These are phyloP conservation scores for Diaporthe helianthi DNA, from an alignment of 2,329 filamentous ascomycete species.

Conservation along the genomic window DNA sequence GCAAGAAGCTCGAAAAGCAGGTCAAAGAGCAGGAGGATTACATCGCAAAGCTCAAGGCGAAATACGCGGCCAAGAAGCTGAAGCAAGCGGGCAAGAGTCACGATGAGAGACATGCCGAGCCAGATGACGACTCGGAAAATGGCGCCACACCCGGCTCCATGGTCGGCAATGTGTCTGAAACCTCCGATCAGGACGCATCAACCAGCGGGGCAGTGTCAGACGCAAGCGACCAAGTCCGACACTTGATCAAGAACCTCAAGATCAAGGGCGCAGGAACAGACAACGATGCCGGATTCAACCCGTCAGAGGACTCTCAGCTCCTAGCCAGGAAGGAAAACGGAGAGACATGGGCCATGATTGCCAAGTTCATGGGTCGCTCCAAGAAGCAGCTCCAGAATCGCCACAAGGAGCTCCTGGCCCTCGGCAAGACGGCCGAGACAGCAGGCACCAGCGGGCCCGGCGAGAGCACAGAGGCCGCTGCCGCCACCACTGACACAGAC, in stretches of 20 bases:
- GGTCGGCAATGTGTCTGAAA: not conserved
- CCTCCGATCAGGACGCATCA: not conserved
- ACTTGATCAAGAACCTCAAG: constrained; percentile 26
- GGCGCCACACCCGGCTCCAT: not conserved
- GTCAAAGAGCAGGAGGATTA: constrained; percentile 23
- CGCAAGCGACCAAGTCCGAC: constrained; percentile 20
- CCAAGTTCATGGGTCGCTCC: constrained; percentile 6
- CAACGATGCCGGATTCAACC: constrained; percentile 33
- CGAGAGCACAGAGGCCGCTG: constrained; percentile 17
- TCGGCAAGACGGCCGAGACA: constrained; percentile 28
- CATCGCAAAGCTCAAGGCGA: constrained; percentile 25
- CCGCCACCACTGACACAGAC: constrained; percentile 13
- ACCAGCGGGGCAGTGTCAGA: constrained; percentile 1
- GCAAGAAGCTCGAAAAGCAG: constrained; percentile 18
- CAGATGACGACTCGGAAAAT: not conserved
- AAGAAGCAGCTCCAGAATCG: constrained; percentile 19
- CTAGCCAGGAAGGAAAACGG: constrained; percentile 36
- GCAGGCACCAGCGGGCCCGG: not conserved
- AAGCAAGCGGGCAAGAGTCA: not conserved
- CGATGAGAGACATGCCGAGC: not conserved
- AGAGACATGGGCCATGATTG: not conserved
- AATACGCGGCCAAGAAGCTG: not conserved
- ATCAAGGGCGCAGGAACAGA: constrained; percentile 29
- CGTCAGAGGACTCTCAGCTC: constrained; percentile 37
- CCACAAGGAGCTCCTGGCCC: not conserved